Evolutionary conservation across 192 early-diverging fungal species (phyloP).

Genomic region (Jimgerdemannia lactiflua): DNA sequence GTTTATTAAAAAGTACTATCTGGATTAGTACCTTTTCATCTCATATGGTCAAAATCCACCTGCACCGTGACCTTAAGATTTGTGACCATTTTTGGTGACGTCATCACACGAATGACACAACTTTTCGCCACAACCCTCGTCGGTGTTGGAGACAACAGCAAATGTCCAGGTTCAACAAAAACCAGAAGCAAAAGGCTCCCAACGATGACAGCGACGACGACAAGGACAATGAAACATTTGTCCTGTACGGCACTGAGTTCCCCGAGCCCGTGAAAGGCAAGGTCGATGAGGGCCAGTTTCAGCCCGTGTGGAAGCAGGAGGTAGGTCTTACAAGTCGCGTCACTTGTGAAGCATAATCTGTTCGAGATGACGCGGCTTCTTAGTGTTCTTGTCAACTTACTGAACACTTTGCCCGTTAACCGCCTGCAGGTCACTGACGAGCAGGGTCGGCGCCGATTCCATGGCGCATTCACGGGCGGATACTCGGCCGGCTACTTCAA

Average conservation of each 20-base stretch:
- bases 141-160: not conserved
- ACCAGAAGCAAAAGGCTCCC: slow-evolving; percentile 7
- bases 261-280: slow-evolving; percentile 28
- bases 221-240: slow-evolving; percentile 26
- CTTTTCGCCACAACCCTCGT: not conserved
- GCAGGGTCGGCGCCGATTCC: slow-evolving; percentile 76
- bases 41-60: no score
- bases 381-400: not conserved
- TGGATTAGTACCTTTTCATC: no score
- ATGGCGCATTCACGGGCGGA: slow-evolving; percentile 94
- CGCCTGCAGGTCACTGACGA: slow-evolving; percentile 47
- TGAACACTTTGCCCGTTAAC: no score
- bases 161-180: slow-evolving; percentile 2
- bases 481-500: slow-evolving; percentile 94
- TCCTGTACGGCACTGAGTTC: slow-evolving; percentile 40
- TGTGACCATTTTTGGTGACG: no score
- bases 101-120: not conserved
- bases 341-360: not conserved
- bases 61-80: no score
- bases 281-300: slow-evolving; percentile 38
- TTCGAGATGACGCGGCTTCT: not conserved
- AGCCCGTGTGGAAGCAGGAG: slow-evolving; percentile 48
- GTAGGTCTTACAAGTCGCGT: slow-evolving; percentile 10
- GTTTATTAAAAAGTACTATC: no score
- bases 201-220: slow-evolving; percentile 16